Evolutionary conservation across 441 rosid species (phyloP).

Genomic region (Mallotus japonicus): DNA sequence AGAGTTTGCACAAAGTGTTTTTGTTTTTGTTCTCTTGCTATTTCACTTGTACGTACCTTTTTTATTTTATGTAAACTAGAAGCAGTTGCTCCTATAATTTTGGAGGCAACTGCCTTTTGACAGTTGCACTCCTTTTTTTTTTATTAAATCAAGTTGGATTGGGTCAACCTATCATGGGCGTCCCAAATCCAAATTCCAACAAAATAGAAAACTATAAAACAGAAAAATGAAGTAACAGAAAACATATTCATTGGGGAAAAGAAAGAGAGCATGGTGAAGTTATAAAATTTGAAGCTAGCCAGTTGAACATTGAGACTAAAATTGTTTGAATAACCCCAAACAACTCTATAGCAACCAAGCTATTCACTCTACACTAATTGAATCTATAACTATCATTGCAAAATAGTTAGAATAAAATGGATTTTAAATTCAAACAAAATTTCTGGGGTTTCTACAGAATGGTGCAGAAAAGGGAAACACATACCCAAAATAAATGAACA

Average conservation of each 20-base stretch:
- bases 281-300: not conserved
- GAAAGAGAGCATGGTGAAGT: not conserved
- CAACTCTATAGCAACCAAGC: not conserved
- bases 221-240: not conserved
- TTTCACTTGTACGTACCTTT: too few species aligned
- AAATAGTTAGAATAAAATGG: not conserved
- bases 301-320: not conserved
- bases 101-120: too few species aligned
- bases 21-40: too few species aligned
- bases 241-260: not conserved
- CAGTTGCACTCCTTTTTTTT: too few species aligned
- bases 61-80: too few species aligned
- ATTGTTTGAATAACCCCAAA: not conserved
- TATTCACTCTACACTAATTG: conserved; percentile 1
- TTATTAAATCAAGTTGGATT: too few species aligned
- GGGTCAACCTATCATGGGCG: too few species aligned
- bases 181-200: too few species aligned
- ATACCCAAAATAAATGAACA: conserved; percentile 68
- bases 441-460: not conserved
- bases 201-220: not conserved
- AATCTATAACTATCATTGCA: not conserved
- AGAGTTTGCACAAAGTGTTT: too few species aligned
- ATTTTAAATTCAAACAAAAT: not conserved
- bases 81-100: too few species aligned
- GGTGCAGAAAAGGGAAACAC: conserved; percentile 11